Evolutionary conservation across 1,139 yeast genomes (phyloP), one percentile per base, ranked within the genome.

Genomic region (Debaryomyces coudertii): DNA sequence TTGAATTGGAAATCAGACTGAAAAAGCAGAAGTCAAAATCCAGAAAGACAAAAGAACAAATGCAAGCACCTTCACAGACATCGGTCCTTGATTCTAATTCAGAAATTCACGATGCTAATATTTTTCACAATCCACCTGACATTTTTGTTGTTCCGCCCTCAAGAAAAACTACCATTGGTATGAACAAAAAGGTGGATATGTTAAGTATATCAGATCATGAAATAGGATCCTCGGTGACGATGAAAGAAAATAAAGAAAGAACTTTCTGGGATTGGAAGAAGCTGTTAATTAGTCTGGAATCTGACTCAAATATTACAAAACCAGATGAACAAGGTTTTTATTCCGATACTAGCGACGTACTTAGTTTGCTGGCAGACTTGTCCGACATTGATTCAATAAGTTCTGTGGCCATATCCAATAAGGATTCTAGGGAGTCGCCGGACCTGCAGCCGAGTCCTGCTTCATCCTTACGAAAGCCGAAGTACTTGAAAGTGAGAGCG

Each of bases 261-360:
- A 16, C 55, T 11, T 64, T 69, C 38, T 55, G 58, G 2, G 49
- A 50, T 2, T 73, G 79, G 78, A 31, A 56, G 2, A 50, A 54
- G 7, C 60, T 70, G 1, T 57, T 73, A 42, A 46, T 73, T 16
- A 67, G 67, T 46, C 63, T 71, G 0, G 69, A 64, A 5, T 54
- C 63, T 1, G 74, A 67, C 47, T 52, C 54, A 25, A 55, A 44
- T 43, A 53, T 51, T 6, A 40, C 56, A 9, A 50, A 44, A 31
- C 70, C 74, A 0, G 66, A 72, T 48, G 77, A 73, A 5, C 79
- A 75, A 54, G 79, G 79, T 1, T 73, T 75, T 40, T 75, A 75
- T 46, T 56, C 63, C 4, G 71, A 67, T 42, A 46, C 62, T 4
- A 59, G 58, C 16, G 63, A 53, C 8, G 46, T 52, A 11, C 30